A percentile compares a stretch with the other conserved stretches of the same genome.
Evolutionary conservation across 345 rosid species (phyloP).

Genomic region (Eucalyptus cloeziana): DNA sequence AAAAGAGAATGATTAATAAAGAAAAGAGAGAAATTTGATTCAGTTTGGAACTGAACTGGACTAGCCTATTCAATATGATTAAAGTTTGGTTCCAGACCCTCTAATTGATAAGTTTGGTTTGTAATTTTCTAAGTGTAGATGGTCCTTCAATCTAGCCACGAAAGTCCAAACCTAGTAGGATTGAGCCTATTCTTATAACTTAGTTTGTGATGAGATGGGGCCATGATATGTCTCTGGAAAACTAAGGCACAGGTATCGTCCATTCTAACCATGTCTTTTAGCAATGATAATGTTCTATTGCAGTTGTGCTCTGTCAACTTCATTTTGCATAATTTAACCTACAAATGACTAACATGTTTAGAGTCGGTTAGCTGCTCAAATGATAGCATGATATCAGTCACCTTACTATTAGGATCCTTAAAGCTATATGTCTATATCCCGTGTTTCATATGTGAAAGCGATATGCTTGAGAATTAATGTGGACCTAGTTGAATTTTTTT

Average conservation of each 20-base stretch:
- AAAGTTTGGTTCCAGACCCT: neutral
- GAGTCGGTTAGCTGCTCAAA: neutral
- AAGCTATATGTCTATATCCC: neutral
- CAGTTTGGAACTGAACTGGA: neutral
- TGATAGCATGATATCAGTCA: neutral
- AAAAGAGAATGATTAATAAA: neutral
- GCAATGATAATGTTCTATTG: neutral
- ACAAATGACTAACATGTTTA: neutral
- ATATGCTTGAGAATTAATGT: neutral
- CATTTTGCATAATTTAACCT: neutral
- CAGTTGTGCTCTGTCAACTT: neutral
- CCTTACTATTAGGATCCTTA: neutral
- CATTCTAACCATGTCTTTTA: neutral
- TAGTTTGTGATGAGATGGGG: neutral
- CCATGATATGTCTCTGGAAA: neutral
- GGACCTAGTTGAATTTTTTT: neutral
- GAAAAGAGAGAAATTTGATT: neutral
- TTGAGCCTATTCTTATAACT: neutral
- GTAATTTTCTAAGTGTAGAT: neutral
- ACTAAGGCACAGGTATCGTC: neutral
- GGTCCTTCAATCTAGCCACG: neutral
- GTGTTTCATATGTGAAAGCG: neutral
- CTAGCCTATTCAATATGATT: neutral
- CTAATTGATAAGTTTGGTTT: neutral
- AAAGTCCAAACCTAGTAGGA: neutral